Evolutionary conservation across 108 stramenopile genomes (phyloP).

Genomic region (Stephanodiscus minutulus): DNA sequence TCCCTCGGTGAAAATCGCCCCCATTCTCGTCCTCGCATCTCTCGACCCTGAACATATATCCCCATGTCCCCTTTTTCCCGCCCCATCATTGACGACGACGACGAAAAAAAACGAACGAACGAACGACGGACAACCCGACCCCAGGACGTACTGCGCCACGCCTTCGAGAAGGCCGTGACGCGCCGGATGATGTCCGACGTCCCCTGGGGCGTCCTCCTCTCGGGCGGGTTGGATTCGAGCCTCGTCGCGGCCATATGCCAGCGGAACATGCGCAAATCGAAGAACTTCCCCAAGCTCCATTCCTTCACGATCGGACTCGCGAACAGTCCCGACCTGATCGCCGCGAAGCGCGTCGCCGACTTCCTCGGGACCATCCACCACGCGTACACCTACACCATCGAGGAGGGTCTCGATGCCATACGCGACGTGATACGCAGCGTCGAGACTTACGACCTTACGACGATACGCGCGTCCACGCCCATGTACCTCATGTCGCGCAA

Average conservation of each 20-base stretch:
- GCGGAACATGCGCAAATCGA: slow-evolving; percentile 80
- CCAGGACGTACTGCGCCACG: slow-evolving; percentile 75
- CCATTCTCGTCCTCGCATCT: no score
- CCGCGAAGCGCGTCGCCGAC: slow-evolving; percentile 93
- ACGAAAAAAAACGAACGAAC: no score
- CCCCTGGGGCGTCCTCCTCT: slow-evolving; percentile 98
- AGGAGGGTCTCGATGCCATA: slow-evolving; percentile 98
- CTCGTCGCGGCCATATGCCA: slow-evolving; percentile 94
- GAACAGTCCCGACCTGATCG: slow-evolving; percentile 91
- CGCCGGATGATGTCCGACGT: slow-evolving; percentile 99
- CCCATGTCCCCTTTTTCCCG: slow-evolving; percentile 9
- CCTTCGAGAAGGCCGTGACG: slow-evolving; percentile 92
- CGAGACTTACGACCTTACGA: slow-evolving; percentile 98
- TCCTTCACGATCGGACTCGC: slow-evolving; percentile 96
- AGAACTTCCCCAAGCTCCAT: slow-evolving; percentile 90
- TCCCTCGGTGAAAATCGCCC: no score
- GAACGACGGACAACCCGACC: neutral
- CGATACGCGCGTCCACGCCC: slow-evolving; percentile 96
- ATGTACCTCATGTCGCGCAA: slow-evolving; percentile 98
- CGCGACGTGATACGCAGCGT: slow-evolving; percentile 92
- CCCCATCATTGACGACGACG: neutral
- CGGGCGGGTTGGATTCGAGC: slow-evolving; percentile 96
- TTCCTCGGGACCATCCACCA: slow-evolving; percentile 98
- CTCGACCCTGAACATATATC: no score
- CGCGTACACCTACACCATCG: slow-evolving; percentile 93